Conservation (phyloP, 805 yeast genomes). For the Saturnispora dispora region DNA sequence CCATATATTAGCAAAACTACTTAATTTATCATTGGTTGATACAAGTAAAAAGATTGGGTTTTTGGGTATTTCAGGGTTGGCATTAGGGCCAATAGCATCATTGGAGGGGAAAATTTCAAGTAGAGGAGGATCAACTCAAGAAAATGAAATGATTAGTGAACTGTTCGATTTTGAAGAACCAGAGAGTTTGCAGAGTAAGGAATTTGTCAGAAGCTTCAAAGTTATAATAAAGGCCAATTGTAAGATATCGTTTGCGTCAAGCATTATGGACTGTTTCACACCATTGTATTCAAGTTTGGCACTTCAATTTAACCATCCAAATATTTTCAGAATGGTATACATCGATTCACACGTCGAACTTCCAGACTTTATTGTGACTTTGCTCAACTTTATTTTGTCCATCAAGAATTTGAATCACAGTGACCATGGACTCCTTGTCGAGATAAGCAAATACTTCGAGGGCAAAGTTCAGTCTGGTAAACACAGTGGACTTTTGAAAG, state of each 20-base stretch:
- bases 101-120: conserved; percentile 76
- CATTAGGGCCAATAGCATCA: conserved; percentile 86
- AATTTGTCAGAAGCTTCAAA: conserved; percentile 56
- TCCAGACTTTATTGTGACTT: conserved; percentile 36
- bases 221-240: conserved; percentile 63
- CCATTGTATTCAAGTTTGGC: conserved; percentile 88
- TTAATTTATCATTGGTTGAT: conserved; percentile 49
- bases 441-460: conserved; percentile 63
- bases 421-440: conserved; percentile 33
- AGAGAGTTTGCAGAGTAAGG: conserved; percentile 59
- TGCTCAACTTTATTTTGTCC: conserved; percentile 18
- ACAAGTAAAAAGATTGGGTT: conserved; percentile 53
- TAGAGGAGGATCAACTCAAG: conserved; percentile 58
- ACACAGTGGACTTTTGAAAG: conserved; percentile 54
- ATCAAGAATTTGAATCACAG: conserved; percentile 22
- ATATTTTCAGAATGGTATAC: conserved; percentile 75
- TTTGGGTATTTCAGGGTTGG: conserved; percentile 86
- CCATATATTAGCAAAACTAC: conserved; percentile 41
- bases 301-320: conserved; percentile 74
- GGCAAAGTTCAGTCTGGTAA: conserved; percentile 74
- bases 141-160: conserved; percentile 77
- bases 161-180: conserved; percentile 80
- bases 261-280: conserved; percentile 82
- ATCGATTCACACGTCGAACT: conserved; percentile 38
- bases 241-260: conserved; percentile 73